Conservation (phyloP, 257 asterid species). For the Solanum dulcamara region DNA sequence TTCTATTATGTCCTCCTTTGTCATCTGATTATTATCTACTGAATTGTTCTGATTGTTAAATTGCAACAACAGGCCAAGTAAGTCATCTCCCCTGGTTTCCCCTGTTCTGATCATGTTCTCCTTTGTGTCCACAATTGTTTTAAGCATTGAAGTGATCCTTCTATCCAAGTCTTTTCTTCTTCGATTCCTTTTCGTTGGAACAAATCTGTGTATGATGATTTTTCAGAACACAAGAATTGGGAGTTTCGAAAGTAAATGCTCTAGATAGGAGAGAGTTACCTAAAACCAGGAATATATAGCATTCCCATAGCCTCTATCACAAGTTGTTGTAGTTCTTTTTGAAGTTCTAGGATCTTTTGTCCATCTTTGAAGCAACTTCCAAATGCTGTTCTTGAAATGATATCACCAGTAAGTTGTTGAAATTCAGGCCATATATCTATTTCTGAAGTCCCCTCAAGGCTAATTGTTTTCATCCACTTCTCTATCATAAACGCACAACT, state of each 20-base stretch:
- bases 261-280: constrained; percentile 5
- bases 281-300: constrained; percentile 35
- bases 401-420: constrained; percentile 25
- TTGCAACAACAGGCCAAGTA: constrained; percentile 28
- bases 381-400: constrained; percentile 38
- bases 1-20: constrained; percentile 40
- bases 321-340: constrained; percentile 36
- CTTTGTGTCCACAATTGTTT: constrained; percentile 24
- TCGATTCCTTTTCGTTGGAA: constrained; percentile 41
- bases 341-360: constrained; percentile 25
- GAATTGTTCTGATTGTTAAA: constrained; percentile 13
- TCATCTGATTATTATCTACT: constrained; percentile 17
- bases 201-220: constrained; percentile 15
- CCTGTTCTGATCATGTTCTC: constrained; percentile 11
- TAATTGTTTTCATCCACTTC: constrained; percentile 27
- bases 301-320: constrained; percentile 29
- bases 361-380: constrained; percentile 36
- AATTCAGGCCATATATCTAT: constrained; percentile 41
- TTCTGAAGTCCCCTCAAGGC: constrained; percentile 16
- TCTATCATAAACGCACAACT: constrained; percentile 16
- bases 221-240: not conserved
- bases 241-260: not conserved
- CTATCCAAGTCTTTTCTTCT: constrained; percentile 25
- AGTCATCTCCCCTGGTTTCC: constrained; percentile 18
- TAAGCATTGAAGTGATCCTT: constrained; percentile 30